Conservation (phyloP, 148 eudicot species). For the Chenopodium suecicum region DNA sequence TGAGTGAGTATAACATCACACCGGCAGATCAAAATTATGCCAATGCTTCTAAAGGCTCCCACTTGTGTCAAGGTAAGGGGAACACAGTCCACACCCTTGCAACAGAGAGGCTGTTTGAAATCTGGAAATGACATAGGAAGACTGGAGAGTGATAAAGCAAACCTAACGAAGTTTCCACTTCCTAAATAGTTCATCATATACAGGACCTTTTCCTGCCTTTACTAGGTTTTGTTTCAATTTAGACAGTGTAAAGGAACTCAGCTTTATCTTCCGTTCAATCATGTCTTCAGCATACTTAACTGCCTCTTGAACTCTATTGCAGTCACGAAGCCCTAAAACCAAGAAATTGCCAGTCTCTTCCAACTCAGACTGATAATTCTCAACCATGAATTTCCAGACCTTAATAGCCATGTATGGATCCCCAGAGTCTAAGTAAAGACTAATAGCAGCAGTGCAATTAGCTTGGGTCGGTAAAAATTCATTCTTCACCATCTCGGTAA, state of each 20-base stretch:
- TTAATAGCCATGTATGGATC: constrained; percentile 66
- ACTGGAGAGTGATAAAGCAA: background rate
- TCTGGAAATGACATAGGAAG: background rate
- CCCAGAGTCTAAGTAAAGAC: constrained; percentile 43
- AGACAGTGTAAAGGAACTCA: constrained; percentile 49
- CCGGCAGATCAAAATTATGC: background rate
- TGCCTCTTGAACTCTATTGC: constrained; percentile 67
- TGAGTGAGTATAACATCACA: background rate
- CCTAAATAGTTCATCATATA: constrained; percentile 55
- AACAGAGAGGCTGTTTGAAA: background rate
- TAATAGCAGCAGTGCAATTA: constrained; percentile 53
- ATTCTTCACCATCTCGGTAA: constrained; percentile 77
- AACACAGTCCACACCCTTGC: background rate
- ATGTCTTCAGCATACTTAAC: constrained; percentile 83
- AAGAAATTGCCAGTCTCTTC: constrained; percentile 72
- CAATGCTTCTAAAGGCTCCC: background rate
- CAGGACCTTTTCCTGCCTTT: constrained; percentile 47
- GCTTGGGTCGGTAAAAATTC: constrained; percentile 57
- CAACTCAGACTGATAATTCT: constrained; percentile 49
- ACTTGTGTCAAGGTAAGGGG: background rate
- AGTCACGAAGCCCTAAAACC: constrained; percentile 58
- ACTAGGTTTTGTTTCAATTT: constrained; percentile 61
- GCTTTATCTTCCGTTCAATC: constrained; percentile 68
- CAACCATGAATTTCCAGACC: constrained; percentile 74
- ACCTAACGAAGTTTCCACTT: constrained; percentile 47